A percentile compares a stretch with the other conserved stretches of the same genome.
These are phyloP conservation scores for Mangifera indica DNA, from an alignment of 345 rosid genomes.

Conservation along the genomic window DNA sequence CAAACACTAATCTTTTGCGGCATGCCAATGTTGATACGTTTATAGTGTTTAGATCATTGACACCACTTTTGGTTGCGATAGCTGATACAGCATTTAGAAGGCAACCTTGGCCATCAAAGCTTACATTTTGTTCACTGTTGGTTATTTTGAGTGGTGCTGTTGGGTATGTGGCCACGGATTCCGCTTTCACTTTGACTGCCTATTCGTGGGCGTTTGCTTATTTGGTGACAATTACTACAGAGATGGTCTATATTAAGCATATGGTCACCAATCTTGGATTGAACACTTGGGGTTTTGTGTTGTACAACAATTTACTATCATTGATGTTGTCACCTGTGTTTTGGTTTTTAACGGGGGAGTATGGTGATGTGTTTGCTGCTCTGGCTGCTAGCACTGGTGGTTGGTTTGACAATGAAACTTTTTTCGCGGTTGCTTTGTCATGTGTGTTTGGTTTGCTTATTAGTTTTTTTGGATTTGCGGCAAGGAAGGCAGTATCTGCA, in stretches of 20 bases:
- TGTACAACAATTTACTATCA: slow-evolving; percentile 82
- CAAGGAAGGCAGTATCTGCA: slow-evolving; percentile 89
- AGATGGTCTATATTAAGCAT: slow-evolving; percentile 98
- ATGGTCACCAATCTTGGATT: slow-evolving; percentile 89
- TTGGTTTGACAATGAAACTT: slow-evolving; percentile 60
- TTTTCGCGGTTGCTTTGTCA: slow-evolving; percentile 69
- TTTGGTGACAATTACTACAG: slow-evolving; percentile 81
- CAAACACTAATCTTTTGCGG: slow-evolving; percentile 93
- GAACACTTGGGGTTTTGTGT: slow-evolving; percentile 96
- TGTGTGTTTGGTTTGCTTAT: slow-evolving; percentile 92
- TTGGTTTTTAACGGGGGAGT: slow-evolving; percentile 86
- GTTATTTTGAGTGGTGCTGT: slow-evolving; percentile 83
- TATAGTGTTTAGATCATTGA: slow-evolving; percentile 87
- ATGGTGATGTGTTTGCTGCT: slow-evolving; percentile 59
- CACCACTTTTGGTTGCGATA: slow-evolving; percentile 89
- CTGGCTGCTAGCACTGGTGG: slow-evolving; percentile 48
- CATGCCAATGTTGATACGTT: slow-evolving; percentile 97
- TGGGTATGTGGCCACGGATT: slow-evolving; percentile 94
- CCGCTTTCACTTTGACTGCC: slow-evolving; percentile 77
- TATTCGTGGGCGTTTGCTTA: slow-evolving; percentile 96
- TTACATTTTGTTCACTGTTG: slow-evolving; percentile 63
- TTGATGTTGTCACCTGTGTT: slow-evolving; percentile 90
- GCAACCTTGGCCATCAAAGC: slow-evolving; percentile 79
- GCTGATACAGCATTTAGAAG: slow-evolving; percentile 82
- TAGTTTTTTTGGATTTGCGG: slow-evolving; percentile 94